Conservation (phyloP, 2,329 filamentous ascomycete genomes). For the Apiospora marii region DNA sequence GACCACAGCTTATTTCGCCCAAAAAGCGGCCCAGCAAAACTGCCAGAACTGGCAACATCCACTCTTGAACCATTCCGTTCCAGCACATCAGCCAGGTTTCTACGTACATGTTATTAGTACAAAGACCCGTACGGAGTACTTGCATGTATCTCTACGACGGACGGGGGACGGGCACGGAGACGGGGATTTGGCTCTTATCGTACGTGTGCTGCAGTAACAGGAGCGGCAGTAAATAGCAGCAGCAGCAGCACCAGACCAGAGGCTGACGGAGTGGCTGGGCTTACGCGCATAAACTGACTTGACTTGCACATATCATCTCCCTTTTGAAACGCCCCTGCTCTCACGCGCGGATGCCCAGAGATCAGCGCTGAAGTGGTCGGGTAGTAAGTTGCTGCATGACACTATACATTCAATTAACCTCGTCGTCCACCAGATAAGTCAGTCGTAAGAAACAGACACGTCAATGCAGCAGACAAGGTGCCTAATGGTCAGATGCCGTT, state of each 20-base stretch:
- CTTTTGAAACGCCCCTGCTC: conserved; percentile 11
- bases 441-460: conserved; percentile 3
- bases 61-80: not conserved
- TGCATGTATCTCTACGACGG: not conserved
- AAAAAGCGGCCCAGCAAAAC: conserved; percentile 2
- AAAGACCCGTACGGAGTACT: not conserved
- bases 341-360: conserved; percentile 12
- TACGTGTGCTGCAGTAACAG: not conserved
- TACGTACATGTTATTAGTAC: not conserved
- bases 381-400: not conserved
- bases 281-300: not conserved
- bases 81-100: not conserved
- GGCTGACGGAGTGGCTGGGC: not conserved
- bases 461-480: not conserved
- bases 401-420: not conserved
- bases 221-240: not conserved
- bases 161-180: not conserved
- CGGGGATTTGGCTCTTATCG: not conserved
- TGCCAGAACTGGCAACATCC: not conserved
- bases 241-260: not conserved
- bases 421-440: not conserved
- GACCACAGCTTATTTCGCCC: conserved; percentile 14
- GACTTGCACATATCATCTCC: not conserved
- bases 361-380: conserved; percentile 14
- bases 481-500: not conserved